phyloP scores from a whole-genome alignment of 345 rosid species.

The Geranium rotundifolium region DNA sequence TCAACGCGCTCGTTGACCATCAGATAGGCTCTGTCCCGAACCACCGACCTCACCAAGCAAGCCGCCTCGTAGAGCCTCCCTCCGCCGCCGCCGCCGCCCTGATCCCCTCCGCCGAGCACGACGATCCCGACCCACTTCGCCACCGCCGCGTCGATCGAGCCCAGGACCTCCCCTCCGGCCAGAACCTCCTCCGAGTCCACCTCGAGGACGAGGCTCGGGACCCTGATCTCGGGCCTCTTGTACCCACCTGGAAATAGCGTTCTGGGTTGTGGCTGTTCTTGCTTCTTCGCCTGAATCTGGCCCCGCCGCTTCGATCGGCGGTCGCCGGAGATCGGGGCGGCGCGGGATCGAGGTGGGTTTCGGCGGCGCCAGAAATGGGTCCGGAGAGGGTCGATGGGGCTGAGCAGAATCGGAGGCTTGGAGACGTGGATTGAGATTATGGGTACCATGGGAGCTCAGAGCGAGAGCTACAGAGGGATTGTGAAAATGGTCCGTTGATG shows the following conservation, averaged over 20 bases:
- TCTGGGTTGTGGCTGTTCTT: constrained; percentile 36
- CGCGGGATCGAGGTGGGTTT: constrained; percentile 26
- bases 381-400: constrained; percentile 12
- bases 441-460: constrained; percentile 28
- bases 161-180: constrained; percentile 31
- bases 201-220: constrained; percentile 63
- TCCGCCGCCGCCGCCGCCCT: constrained; percentile 42
- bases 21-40: constrained; percentile 70
- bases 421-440: constrained; percentile 18
- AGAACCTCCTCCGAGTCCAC: constrained; percentile 53
- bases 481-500: not conserved
- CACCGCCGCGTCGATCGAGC: constrained; percentile 54
- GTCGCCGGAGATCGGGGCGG: constrained; percentile 24
- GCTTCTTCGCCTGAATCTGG: constrained; percentile 6
- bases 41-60: constrained; percentile 63
- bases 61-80: constrained; percentile 70
- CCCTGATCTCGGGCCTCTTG: constrained; percentile 75
- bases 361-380: constrained; percentile 10
- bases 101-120: constrained; percentile 57
- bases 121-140: constrained; percentile 65
- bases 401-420: not conserved
- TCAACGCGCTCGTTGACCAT: constrained; percentile 80
- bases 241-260: constrained; percentile 89
- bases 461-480: not conserved
- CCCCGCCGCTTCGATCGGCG: not conserved